Conservation (phyloP, 2,329 filamentous ascomycete species). For the Colletotrichum zoysiae region DNA sequence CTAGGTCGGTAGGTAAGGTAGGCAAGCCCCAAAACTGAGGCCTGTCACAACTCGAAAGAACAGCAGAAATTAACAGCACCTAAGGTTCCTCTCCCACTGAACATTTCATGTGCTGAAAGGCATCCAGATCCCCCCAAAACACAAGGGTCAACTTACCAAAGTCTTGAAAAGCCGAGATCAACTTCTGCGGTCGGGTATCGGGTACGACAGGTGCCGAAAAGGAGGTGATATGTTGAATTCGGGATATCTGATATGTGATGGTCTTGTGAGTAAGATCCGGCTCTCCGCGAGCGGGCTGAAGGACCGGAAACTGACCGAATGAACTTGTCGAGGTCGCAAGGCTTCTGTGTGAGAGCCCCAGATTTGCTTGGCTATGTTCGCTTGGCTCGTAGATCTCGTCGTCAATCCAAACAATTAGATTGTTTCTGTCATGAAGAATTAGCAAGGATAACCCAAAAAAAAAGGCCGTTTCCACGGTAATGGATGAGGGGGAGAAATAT, state of each 20-base stretch:
- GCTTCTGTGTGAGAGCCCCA: background rate
- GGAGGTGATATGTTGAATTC: background rate
- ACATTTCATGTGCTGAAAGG: background rate
- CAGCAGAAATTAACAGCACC: background rate
- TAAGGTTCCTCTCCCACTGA: background rate
- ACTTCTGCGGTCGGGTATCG: background rate
- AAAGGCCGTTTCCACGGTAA: background rate
- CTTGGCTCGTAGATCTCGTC: background rate
- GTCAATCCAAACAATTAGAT: constrained; percentile 3
- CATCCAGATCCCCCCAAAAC: too few relatives aligned
- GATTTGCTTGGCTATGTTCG: background rate
- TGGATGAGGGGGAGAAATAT: background rate
- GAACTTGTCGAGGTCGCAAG: background rate
- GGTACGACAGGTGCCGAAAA: background rate
- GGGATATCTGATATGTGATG: background rate
- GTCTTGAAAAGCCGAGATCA: background rate
- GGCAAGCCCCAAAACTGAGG: background rate
- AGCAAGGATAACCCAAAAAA: constrained; percentile 8
- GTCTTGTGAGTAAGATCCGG: background rate
- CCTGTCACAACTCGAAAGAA: background rate
- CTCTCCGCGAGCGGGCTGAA: background rate
- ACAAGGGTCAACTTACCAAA: background rate
- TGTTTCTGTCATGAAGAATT: constrained; percentile 11
- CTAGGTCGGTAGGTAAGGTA: background rate
- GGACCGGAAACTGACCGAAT: background rate